Base-by-base conservation (phyloP, 2,329 filamentous ascomycete genomes). In the Beauveria bassiana region DNA sequence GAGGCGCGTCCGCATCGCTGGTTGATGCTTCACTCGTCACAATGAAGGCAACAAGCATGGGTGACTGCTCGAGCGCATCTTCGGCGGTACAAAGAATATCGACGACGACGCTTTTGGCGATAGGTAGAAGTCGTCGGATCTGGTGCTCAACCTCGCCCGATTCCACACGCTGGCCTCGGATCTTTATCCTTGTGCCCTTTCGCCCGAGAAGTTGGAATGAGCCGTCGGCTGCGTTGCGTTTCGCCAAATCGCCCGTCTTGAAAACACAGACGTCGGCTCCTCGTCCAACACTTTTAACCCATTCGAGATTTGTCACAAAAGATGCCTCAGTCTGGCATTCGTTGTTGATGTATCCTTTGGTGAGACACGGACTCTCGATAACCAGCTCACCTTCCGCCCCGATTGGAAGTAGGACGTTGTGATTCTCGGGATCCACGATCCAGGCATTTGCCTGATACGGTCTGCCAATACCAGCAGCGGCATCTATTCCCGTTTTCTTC, bases 91-190 rank as follows among this genome's bases (percentile, higher is more conserved):
- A 57, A 24, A 57, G 8, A 26, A 57, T 57, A 14, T 49, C 54
- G 1, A 49, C 54, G 20, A 31, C 54, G 28, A 40, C 20, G 4
- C 1, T 49, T 47, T 18, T 57, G 12, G 54, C 43, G 28, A 1
- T n/a, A 1, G 43, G 54, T 2, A 57, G 16, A 2, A 49, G 28
- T 38, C 26, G 28, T 2, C 54, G 28, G 7, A 57, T 57, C 3
- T 57, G 54, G 8, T 57, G 26, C 28, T 57, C 54, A 20, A 57
- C 28, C 20, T 57, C 54, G 28, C 54, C 54, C 12, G 49, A 12
- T 9, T 57, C 54, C n/a, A 57, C 54, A 12, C 54, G 54, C 20
- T 57, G 54, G n/a, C 54, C 54, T 34, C 54, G 28, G 43, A 57
- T 57, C 22, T 57, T 57, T 14, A 49, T 26, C 12, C 54, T 57